Base-by-base conservation (phyloP, 108 stramenopile species). In the Craspedostauros australis region DNA sequence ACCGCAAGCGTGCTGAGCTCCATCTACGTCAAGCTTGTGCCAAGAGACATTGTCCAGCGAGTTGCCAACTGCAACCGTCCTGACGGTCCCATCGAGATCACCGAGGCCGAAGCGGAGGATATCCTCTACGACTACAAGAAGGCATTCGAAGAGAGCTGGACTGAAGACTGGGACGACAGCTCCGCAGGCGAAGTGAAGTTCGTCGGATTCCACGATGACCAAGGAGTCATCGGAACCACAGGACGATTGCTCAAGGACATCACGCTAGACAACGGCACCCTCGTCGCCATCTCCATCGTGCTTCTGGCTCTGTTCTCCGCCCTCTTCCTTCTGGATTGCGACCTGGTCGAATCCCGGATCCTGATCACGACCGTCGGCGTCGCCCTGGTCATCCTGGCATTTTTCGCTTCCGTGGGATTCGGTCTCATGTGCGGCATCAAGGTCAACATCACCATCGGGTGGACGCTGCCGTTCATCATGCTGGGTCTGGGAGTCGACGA, bases 401-500 rank as follows among this genome's bases (percentile, higher is more conserved):
- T 60, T 48, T 68, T 75, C 38, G 73, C 63, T 9, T 55, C 73
- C 16, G 52, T 75, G 28, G 71, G 71, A 1, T 61, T 72, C 19
- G 53, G 49, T 4, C 18, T 72, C 1, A 54, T 72, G 45, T 4
- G 54, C 12, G 64, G 71, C 9, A 66, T 72, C 33, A 72, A 72
- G 42, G 50, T 71, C 31, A 66, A 63, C 34, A 50, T 73, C 11
- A 67, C 50, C 7, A 68, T 64, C 33, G 73, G 62, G 1, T 75
- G 73, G 73, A 75, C 73, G n/a, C 57, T 75, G 23, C 73, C 73
- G 36, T 75, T 75, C 49, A 56, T 75, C 31, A 54, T 75, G 27
- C 50, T 72, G 46, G 63, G 67, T 11, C 37, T 69, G 40, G 73
- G 73, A 29, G 73, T 75, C 15, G 73, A 75, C 50, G 73, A 75